A percentile compares a stretch with the other conserved stretches of the same genome.
Evolutionary conservation across 495 filamentous ascomycete species (phyloP).

Genomic region (Penicillium alfredii): DNA sequence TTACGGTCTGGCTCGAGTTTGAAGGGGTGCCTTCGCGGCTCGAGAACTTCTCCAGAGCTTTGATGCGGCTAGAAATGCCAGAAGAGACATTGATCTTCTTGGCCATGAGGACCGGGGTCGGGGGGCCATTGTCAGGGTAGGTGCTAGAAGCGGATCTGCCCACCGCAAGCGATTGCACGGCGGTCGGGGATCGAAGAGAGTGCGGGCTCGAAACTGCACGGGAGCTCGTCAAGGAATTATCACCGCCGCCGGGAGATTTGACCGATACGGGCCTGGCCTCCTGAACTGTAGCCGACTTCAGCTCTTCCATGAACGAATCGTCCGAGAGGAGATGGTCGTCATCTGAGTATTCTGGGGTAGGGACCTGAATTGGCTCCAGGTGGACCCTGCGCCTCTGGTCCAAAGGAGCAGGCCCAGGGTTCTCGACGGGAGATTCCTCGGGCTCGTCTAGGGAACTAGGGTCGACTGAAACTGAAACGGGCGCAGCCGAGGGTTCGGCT

Average conservation of each 20-base stretch:
- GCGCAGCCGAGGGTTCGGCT: constrained; percentile 15
- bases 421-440: constrained; percentile 13
- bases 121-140: constrained; percentile 23
- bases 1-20: constrained; percentile 13
- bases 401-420: constrained; percentile 15
- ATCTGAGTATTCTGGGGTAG: constrained; percentile 52
- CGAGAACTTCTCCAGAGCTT: constrained; percentile 74
- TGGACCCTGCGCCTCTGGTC: constrained; percentile 44
- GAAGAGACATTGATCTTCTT: constrained; percentile 80
- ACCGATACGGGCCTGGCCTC: constrained; percentile 79
- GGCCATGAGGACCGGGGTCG: constrained; percentile 41
- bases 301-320: constrained; percentile 84
- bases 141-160: constrained; percentile 37
- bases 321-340: constrained; percentile 66
- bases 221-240: constrained; percentile 38
- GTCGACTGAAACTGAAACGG: constrained; percentile 14
- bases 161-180: constrained; percentile 37
- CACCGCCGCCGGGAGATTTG: constrained; percentile 56
- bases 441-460: constrained; percentile 12
- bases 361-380: constrained; percentile 52
- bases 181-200: constrained; percentile 22
- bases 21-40: constrained; percentile 39
- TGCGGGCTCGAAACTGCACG: constrained; percentile 48
- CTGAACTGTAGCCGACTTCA: constrained; percentile 74
- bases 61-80: constrained; percentile 84